A percentile compares a stretch with the other conserved stretches of the same genome.
phyloP scores from a whole-genome alignment of 2,329 filamentous ascomycete genomes.

The Cladosporium phlei region DNA sequence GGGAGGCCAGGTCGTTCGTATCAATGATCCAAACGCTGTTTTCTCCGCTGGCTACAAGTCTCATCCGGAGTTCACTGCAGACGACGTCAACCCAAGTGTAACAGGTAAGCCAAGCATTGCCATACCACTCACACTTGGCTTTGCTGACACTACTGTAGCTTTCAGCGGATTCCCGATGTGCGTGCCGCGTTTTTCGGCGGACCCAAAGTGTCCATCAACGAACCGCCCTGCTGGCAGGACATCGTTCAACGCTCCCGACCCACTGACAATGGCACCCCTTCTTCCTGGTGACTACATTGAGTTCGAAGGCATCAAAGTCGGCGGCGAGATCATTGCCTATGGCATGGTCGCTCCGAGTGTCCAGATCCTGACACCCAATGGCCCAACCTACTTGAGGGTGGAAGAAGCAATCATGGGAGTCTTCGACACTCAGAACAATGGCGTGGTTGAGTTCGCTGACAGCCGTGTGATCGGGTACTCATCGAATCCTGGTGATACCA shows the following conservation, averaged over 20 bases:
- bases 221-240: constrained; percentile 33
- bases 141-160: background rate
- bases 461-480: constrained; percentile 36
- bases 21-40: constrained; percentile 22
- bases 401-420: constrained; percentile 42
- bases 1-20: constrained; percentile 15
- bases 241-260: constrained; percentile 32
- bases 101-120: constrained; percentile 19
- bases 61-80: constrained; percentile 43
- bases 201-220: constrained; percentile 34
- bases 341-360: constrained; percentile 36
- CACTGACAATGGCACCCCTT: constrained; percentile 39
- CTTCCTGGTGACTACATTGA: constrained; percentile 39
- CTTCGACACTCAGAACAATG: constrained; percentile 31
- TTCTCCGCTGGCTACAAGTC: constrained; percentile 29
- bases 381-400: constrained; percentile 36
- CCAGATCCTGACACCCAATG: constrained; percentile 33
- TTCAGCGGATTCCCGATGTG: constrained; percentile 53
- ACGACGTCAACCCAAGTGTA: constrained; percentile 47
- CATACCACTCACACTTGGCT: background rate
- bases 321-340: constrained; percentile 36
- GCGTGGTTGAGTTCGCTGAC: constrained; percentile 29
- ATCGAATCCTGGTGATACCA: constrained; percentile 34
- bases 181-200: constrained; percentile 40
- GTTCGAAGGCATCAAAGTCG: constrained; percentile 34